These are phyloP conservation scores for Nakaseomyces kungkrabaensis DNA, from an alignment of 1,139 yeast genomes.

Conservation along the genomic window DNA sequence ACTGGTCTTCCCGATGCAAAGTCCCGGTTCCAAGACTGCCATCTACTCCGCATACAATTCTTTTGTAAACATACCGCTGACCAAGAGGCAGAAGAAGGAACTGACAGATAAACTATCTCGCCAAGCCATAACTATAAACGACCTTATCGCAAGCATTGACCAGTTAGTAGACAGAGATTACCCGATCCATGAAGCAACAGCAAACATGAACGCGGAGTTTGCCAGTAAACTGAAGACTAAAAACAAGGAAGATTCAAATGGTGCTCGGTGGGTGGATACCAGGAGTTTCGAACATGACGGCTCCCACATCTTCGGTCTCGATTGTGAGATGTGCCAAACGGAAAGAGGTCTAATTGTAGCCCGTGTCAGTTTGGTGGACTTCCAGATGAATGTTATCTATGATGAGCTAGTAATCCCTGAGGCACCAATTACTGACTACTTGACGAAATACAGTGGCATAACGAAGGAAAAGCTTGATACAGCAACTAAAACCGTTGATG, in stretches of 20 bases:
- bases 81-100: constrained; percentile 43
- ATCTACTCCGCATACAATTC: constrained; percentile 47
- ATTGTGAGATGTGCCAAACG: constrained; percentile 86
- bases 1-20: constrained; percentile 24
- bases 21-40: constrained; percentile 57
- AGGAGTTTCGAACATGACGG: constrained; percentile 41
- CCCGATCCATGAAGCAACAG: constrained; percentile 45
- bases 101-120: constrained; percentile 31
- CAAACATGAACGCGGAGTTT: constrained; percentile 13
- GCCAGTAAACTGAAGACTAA: constrained; percentile 8
- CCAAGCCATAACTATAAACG: constrained; percentile 41
- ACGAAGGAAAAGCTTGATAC: constrained; percentile 53
- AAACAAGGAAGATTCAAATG: constrained; percentile 5
- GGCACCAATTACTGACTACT: constrained; percentile 63
- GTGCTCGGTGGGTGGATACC: constrained; percentile 52
- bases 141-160: constrained; percentile 40
- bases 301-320: constrained; percentile 64
- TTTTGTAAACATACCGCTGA: constrained; percentile 45
- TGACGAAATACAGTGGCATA: constrained; percentile 80
- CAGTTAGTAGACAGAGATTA: constrained; percentile 42
- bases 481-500: constrained; percentile 56
- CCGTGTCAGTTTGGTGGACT: constrained; percentile 65
- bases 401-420: constrained; percentile 74
- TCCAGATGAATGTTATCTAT: constrained; percentile 46
- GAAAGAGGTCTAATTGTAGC: constrained; percentile 58